Conservation (phyloP, 805 yeast species). For the Wickerhamiella bombiphila region DNA sequence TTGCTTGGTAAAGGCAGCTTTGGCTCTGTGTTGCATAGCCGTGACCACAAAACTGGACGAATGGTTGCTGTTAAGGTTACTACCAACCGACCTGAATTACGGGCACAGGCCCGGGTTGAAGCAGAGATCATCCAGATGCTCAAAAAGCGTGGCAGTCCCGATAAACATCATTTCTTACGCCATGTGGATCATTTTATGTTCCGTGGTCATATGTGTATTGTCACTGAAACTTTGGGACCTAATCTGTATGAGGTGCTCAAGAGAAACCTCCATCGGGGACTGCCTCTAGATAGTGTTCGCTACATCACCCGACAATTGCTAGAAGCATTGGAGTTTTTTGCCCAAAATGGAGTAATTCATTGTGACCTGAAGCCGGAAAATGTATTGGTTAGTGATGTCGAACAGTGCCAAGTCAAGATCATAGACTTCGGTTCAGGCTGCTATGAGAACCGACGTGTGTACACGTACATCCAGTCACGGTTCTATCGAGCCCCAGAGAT, state of each 20-base stretch:
- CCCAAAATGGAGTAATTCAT: conserved; percentile 46
- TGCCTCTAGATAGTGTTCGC: conserved; percentile 22
- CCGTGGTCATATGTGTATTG: conserved; percentile 69
- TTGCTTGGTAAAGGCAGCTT: conserved; percentile 67
- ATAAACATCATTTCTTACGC: conserved; percentile 30
- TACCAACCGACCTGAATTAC: conserved; percentile 57
- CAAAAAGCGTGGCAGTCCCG: conserved; percentile 13
- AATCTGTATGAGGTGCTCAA: conserved; percentile 46
- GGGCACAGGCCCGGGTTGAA: conserved; percentile 65
- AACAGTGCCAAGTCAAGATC: conserved; percentile 40
- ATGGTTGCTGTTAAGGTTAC: conserved; percentile 65
- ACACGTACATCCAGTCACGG: conserved; percentile 89
- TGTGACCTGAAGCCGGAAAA: conserved; percentile 85
- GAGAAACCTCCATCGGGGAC: conserved; percentile 25
- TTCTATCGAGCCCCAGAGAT: conserved; percentile 95
- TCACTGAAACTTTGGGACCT: conserved; percentile 55
- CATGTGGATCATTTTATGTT: conserved; percentile 62
- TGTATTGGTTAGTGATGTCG: conserved; percentile 39
- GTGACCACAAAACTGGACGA: conserved; percentile 46
- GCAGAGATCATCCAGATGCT: conserved; percentile 49
- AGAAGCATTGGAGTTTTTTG: conserved; percentile 46
- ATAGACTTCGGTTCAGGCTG: conserved; percentile 63
- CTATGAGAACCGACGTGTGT: conserved; percentile 59
- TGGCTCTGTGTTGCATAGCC: conserved; percentile 59
- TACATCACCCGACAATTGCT: conserved; percentile 41